These are phyloP conservation scores for Verticillium longisporum DNA, from an alignment of 2,329 filamentous ascomycete species.

Conservation along the genomic window DNA sequence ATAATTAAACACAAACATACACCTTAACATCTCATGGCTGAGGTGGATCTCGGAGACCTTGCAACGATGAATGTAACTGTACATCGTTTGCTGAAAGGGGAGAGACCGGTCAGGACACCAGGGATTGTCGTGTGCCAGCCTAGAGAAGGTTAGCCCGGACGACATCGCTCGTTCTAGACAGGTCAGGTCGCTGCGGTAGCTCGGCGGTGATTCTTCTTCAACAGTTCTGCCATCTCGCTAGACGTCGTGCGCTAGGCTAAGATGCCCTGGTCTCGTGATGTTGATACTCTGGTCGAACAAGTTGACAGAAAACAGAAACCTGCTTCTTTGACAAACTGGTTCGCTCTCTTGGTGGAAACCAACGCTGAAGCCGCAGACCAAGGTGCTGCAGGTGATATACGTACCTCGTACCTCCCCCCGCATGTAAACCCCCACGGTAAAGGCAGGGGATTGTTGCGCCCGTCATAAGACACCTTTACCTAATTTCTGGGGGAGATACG, in stretches of 20 bases:
- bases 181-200: background rate
- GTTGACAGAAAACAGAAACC: background rate
- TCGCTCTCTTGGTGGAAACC: background rate
- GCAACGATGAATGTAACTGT: background rate
- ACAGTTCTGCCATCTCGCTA: background rate
- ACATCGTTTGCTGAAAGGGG: background rate
- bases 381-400: background rate
- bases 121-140: background rate
- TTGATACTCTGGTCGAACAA: background rate
- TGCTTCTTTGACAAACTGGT: background rate
- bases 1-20: background rate
- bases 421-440: background rate
- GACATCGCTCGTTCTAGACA: background rate
- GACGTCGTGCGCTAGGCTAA: background rate
- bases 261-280: background rate
- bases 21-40: too few species aligned
- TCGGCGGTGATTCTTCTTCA: background rate
- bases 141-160: background rate
- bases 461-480: background rate
- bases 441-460: background rate
- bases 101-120: background rate
- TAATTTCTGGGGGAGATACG: background rate
- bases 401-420: background rate
- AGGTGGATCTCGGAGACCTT: too few species aligned
- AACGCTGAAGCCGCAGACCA: background rate